Conservation (phyloP, 192 early-diverging fungal genomes). For the Spizellomyces punctatus region DNA sequence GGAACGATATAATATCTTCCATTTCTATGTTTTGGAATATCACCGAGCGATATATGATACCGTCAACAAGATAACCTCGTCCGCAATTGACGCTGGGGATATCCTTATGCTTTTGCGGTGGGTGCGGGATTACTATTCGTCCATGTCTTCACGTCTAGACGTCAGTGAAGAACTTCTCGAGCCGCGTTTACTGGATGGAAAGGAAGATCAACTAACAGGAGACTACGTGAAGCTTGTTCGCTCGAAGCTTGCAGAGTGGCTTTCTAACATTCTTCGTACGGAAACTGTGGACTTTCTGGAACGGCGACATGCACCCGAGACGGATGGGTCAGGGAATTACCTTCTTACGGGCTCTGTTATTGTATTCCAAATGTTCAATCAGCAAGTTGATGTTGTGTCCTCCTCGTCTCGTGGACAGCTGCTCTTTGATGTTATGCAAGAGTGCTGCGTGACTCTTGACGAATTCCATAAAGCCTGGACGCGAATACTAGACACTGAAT, state of each 20-base stretch:
- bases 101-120: constrained; percentile 87
- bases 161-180: constrained; percentile 86
- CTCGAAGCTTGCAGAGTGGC: constrained; percentile 88
- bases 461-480: constrained; percentile 85
- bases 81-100: constrained; percentile 78
- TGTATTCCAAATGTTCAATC: constrained; percentile 97
- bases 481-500: constrained; percentile 72
- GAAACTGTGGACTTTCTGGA: constrained; percentile 81
- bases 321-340: constrained; percentile 78
- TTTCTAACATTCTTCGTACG: constrained; percentile 81
- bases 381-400: constrained; percentile 90
- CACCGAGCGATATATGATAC: constrained; percentile 88
- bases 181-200: constrained; percentile 89
- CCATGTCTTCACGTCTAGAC: constrained; percentile 84
- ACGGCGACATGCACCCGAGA: constrained; percentile 72
- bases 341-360: constrained; percentile 80
- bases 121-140: constrained; percentile 89
- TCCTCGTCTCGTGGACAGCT: constrained; percentile 87
- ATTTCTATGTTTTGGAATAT: constrained; percentile 93
- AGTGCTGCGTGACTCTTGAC: constrained; percentile 74
- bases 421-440: constrained; percentile 78
- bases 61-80: constrained; percentile 71
- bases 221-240: constrained; percentile 92
- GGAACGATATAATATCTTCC: constrained; percentile 91
- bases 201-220: constrained; percentile 85